Conservation (phyloP, 2,329 filamentous ascomycete genomes). For the Neonectria neomacrospora region DNA sequence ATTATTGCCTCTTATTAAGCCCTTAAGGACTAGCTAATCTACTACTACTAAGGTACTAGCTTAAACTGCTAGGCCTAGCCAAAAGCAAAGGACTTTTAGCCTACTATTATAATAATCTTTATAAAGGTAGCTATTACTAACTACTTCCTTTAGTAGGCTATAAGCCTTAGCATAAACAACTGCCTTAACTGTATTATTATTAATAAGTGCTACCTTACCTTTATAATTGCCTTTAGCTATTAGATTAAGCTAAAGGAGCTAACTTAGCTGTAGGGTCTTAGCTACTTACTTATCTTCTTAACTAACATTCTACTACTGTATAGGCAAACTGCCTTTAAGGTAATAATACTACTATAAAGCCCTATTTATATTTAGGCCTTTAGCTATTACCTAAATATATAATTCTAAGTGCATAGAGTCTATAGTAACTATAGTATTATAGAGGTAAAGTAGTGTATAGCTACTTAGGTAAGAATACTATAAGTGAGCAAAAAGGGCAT, state of each 20-base stretch:
- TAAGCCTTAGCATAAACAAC: background rate
- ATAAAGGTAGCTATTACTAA: background rate
- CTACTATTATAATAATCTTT: background rate
- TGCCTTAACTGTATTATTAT: background rate
- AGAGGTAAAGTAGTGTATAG: background rate
- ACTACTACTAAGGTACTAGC: no score
- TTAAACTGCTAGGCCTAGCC: no score
- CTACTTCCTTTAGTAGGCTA: background rate
- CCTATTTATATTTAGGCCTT: background rate
- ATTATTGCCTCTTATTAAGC: no score
- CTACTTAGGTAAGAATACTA: background rate
- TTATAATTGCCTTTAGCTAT: background rate
- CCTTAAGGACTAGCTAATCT: no score
- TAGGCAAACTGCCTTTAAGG: background rate
- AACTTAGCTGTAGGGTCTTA: background rate
- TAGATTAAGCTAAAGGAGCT: background rate
- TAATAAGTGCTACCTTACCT: background rate
- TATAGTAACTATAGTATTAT: background rate
- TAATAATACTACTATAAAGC: background rate
- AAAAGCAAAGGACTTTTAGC: background rate
- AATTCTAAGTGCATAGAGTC: background rate
- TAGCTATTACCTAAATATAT: background rate
- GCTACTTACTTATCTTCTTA: background rate
- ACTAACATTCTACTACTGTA: background rate
- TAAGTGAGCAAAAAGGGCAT: background rate